Conservation (phyloP, 2,329 filamentous ascomycete genomes). For the Scedosporium aurantiacum region DNA sequence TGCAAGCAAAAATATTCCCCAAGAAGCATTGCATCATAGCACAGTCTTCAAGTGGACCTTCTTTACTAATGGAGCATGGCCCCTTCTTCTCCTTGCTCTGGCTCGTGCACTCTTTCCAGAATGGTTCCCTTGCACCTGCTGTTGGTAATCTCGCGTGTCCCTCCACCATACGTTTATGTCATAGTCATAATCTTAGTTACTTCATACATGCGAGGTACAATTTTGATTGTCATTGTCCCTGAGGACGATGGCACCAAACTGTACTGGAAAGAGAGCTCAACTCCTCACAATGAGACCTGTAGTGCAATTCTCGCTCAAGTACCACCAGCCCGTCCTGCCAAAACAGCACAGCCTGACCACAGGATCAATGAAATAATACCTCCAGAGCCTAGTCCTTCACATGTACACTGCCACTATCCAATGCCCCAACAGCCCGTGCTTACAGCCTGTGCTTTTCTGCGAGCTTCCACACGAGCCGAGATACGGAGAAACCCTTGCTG, state of each 20-base stretch:
- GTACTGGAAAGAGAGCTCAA: too few species aligned
- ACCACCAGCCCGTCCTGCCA: too few species aligned
- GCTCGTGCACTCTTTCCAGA: constrained; percentile 4
- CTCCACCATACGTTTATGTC: not conserved
- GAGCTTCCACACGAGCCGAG: not conserved
- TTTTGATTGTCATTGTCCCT: too few species aligned
- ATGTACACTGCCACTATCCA: not conserved
- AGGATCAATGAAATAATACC: too few species aligned
- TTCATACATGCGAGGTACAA: too few species aligned
- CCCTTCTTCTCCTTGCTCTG: not conserved
- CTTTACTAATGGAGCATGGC: not conserved
- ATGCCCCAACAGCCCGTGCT: not conserved
- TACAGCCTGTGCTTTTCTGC: not conserved
- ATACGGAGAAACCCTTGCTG: not conserved
- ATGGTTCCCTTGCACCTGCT: not conserved
- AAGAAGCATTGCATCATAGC: constrained; percentile 4
- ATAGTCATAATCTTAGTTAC: too few species aligned
- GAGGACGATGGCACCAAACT: too few species aligned
- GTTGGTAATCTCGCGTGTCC: not conserved
- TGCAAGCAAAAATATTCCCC: too few species aligned
- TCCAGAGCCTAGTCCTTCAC: too few species aligned
- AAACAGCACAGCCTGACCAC: too few species aligned
- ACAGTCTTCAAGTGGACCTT: not conserved
- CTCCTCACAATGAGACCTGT: too few species aligned
- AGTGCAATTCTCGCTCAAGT: too few species aligned